These are phyloP conservation scores for Thamnidium elegans DNA, from an alignment of 192 early-diverging fungal genomes.

Conservation along the genomic window DNA sequence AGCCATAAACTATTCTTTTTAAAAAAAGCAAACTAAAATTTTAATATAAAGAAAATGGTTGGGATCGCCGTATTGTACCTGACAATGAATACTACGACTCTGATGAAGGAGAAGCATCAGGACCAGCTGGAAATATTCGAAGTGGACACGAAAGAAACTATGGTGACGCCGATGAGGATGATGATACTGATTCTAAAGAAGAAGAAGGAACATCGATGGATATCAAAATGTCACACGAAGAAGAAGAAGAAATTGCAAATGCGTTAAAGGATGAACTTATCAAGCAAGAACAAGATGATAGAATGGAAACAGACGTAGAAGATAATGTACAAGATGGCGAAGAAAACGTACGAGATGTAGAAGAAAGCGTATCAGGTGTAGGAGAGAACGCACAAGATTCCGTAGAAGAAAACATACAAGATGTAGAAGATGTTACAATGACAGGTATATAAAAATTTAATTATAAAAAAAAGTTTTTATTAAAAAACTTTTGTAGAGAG, in stretches of 20 bases:
- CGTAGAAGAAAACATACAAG: neutral
- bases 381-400: neutral
- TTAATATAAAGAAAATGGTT: slow-evolving; percentile 47
- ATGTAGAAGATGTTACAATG: neutral
- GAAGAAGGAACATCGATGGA: slow-evolving; percentile 1
- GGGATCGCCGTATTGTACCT: slow-evolving; percentile 62
- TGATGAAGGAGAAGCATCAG: slow-evolving; percentile 54
- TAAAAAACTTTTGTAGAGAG: neutral
- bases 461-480: neutral
- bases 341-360: neutral
- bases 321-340: neutral
- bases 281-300: neutral
- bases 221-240: slow-evolving; percentile 24
- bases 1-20: neutral
- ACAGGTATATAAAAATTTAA: slow-evolving; percentile 2
- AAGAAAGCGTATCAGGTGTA: neutral
- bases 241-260: slow-evolving; percentile 29
- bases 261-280: slow-evolving; percentile 15
- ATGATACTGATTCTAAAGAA: slow-evolving; percentile 1
- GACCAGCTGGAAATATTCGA: neutral
- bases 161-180: slow-evolving; percentile 14
- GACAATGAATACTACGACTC: slow-evolving; percentile 78
- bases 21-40: neutral
- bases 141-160: slow-evolving; percentile 29
- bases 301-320: slow-evolving; percentile 5